A percentile compares a stretch with the other conserved stretches of the same genome.
Conservation (phyloP, 805 yeast species). For the Metschnikowia reukaufii region DNA sequence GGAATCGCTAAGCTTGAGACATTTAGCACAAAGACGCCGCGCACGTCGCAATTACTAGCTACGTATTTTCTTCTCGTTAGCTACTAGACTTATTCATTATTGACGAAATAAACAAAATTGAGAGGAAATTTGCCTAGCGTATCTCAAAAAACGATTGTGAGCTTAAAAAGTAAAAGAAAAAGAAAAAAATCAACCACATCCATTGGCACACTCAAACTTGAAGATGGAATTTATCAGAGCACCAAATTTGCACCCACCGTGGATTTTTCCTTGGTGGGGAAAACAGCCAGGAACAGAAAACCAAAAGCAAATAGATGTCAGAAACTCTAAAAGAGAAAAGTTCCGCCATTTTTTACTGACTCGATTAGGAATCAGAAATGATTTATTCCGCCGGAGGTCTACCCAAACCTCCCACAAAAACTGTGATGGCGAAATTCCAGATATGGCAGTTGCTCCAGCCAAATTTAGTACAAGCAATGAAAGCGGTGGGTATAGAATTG, state of each 20-base stretch:
- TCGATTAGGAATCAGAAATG: background rate
- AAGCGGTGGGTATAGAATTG: constrained; percentile 5
- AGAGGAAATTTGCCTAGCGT: background rate
- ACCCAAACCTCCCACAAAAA: background rate
- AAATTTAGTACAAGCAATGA: background rate
- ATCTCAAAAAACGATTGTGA: too few relatives aligned
- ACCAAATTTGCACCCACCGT: constrained; percentile 10
- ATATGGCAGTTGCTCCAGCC: too few relatives aligned
- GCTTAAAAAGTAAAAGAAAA: background rate
- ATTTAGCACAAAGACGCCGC: constrained; percentile 2
- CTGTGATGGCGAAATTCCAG: background rate
- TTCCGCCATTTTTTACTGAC: background rate
- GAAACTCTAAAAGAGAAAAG: constrained; percentile 3
- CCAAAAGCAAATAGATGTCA: background rate
- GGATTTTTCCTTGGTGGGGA: constrained; percentile 10
- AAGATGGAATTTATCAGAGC: constrained; percentile 1
- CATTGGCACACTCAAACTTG: background rate
- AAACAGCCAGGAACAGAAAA: background rate
- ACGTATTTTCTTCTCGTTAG: background rate
- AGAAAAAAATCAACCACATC: background rate
- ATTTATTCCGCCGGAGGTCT: background rate
- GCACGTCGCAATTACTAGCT: background rate
- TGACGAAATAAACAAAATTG: background rate
- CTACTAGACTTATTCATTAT: background rate
- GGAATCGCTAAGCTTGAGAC: background rate